Conservation (phyloP, 768 basidiomycete species). For the Chlorophyllum brunneum region DNA sequence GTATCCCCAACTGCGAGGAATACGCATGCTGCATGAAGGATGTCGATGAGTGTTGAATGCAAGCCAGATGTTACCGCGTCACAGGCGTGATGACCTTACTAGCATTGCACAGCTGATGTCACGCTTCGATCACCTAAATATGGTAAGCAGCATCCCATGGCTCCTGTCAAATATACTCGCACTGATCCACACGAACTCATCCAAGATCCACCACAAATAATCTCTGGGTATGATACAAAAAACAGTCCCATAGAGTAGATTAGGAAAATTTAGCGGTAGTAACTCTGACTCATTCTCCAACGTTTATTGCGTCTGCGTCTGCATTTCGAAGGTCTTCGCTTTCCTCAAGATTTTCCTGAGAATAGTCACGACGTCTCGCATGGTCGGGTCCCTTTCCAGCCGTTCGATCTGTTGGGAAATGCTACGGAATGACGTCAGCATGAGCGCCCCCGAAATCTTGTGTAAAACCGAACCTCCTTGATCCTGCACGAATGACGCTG, state of each 20-base stretch:
- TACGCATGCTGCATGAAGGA: slow-evolving; percentile 3
- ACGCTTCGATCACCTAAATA: neutral
- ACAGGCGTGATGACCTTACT: neutral
- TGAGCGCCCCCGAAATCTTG: neutral
- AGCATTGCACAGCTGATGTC: neutral
- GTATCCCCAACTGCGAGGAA: neutral
- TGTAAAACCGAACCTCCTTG: slow-evolving; percentile 41
- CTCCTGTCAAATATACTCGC: neutral
- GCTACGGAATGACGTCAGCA: slow-evolving; percentile 19
- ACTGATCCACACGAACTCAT: slow-evolving; percentile 2
- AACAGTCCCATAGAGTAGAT: neutral
- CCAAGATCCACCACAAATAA: neutral
- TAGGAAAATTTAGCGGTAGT: neutral
- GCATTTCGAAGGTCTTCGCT: slow-evolving; percentile 18
- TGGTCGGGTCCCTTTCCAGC: slow-evolving; percentile 19
- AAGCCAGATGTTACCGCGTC: neutral
- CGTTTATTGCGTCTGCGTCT: neutral
- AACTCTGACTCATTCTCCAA: neutral
- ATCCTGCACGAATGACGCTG: slow-evolving; percentile 48
- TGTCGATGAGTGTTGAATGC: neutral
- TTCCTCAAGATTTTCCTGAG: slow-evolving; percentile 22
- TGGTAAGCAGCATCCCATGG: neutral
- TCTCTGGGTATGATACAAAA: neutral
- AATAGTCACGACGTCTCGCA: slow-evolving; percentile 15
- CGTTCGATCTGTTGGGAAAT: slow-evolving; percentile 20